Conservation (phyloP, 169 alveolate genomes). For the Eimeria maxima region DNA sequence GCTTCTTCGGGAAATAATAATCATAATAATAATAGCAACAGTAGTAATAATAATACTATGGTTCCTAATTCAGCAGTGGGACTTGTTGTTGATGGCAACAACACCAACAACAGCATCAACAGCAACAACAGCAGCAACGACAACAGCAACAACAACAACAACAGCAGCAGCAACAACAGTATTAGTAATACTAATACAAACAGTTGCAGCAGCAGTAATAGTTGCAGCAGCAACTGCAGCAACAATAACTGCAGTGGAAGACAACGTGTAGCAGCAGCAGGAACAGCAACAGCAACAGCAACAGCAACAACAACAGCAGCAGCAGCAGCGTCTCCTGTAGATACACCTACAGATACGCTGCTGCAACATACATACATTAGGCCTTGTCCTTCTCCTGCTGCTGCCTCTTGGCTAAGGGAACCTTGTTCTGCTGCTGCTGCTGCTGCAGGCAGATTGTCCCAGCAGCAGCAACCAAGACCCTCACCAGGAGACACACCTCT, state of each 20-base stretch:
- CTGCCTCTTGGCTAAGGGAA: background rate
- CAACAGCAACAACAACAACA: too few relatives aligned
- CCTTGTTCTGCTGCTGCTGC: background rate
- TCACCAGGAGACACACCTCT: constrained; percentile 36
- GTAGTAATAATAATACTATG: too few relatives aligned
- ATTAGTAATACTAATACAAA: background rate
- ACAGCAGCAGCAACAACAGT: too few relatives aligned
- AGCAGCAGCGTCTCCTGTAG: background rate
- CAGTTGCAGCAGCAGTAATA: background rate
- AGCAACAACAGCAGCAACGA: too few relatives aligned
- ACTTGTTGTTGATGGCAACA: too few relatives aligned
- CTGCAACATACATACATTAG: background rate
- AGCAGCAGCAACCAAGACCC: constrained; percentile 32
- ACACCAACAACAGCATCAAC: too few relatives aligned
- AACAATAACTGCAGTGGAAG: background rate
- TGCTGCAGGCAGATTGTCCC: constrained; percentile 37
- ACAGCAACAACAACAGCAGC: constrained; percentile 4
- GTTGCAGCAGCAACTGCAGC: constrained; percentile 6
- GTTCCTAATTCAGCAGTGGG: too few relatives aligned
- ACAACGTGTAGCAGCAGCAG: background rate
- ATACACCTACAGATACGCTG: background rate
- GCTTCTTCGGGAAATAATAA: too few relatives aligned
- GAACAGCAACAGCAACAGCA: background rate
- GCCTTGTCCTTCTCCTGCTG: background rate
- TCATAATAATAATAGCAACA: too few relatives aligned